Conservation (phyloP, 139 green algal species). For the Tetraselmis striata region DNA sequence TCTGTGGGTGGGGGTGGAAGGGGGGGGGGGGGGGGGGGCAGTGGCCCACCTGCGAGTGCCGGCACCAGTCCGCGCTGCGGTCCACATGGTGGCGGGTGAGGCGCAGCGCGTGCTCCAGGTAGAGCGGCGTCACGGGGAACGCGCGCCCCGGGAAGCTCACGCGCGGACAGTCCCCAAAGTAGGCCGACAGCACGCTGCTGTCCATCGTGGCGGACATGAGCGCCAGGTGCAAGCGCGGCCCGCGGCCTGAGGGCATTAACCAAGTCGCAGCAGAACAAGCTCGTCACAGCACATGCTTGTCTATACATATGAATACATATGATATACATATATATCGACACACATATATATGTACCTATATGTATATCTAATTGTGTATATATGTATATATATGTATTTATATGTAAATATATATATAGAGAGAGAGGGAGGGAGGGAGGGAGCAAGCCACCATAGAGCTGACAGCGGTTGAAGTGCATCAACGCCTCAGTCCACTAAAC, state of each 20-base stretch:
- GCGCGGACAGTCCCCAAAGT: constrained; percentile 8
- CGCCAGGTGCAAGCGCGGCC: background rate
- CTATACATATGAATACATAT: background rate
- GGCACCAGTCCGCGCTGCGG: background rate
- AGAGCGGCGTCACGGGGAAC: constrained; percentile 9
- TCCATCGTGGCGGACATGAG: constrained; percentile 27
- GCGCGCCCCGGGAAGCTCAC: constrained; percentile 27
- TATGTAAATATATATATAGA: too few relatives aligned
- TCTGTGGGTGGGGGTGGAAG: background rate
- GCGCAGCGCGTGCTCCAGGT: constrained; percentile 8
- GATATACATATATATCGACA: background rate
- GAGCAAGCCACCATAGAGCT: too few relatives aligned
- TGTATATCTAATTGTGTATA: background rate
- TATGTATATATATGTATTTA: too few relatives aligned
- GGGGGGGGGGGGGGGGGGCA: too few relatives aligned
- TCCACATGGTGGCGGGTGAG: background rate
- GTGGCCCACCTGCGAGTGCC: background rate
- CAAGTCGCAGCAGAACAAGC: background rate
- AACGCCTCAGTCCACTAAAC: too few relatives aligned
- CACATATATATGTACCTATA: background rate
- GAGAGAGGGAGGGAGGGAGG: too few relatives aligned
- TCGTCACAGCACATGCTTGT: background rate
- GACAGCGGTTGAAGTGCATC: too few relatives aligned
- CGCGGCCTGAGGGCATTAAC: background rate
- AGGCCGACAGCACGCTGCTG: constrained; percentile 8